phyloP scores from a whole-genome alignment of 2,329 filamentous ascomycete genomes.

The Sporothrix luriei region DNA sequence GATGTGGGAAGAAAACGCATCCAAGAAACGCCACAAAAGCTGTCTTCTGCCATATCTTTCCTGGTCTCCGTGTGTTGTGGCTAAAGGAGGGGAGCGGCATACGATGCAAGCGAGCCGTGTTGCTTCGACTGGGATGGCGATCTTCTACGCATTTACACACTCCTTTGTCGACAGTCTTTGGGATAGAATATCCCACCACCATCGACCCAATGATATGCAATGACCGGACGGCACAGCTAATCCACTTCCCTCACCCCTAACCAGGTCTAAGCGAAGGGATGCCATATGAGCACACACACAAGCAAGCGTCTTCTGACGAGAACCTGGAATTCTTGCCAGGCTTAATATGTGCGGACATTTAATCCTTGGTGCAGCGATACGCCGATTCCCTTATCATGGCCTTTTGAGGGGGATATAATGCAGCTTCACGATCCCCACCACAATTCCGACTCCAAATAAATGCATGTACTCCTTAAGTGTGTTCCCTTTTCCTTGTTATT shows the following conservation, averaged over 20 bases:
- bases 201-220: not conserved
- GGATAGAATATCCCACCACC: not conserved
- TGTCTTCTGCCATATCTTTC: not conserved
- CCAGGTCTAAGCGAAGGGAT: constrained; percentile 21
- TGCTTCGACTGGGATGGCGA: no score
- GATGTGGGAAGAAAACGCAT: not conserved
- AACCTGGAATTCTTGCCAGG: not conserved
- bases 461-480: not conserved
- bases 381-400: not conserved
- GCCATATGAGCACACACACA: constrained; percentile 11
- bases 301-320: not conserved
- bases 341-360: not conserved
- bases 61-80: not conserved
- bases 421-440: not conserved
- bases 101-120: constrained; percentile 6
- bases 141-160: no score
- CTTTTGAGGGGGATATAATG: not conserved
- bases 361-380: not conserved
- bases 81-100: not conserved
- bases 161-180: not conserved
- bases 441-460: not conserved
- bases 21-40: not conserved
- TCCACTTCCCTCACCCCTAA: not conserved
- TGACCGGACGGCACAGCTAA: constrained; percentile 11
- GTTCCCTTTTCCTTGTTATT: not conserved